Evolutionary conservation across 306 rosid genomes (phyloP).

Genomic region (Vigna trinervia): DNA sequence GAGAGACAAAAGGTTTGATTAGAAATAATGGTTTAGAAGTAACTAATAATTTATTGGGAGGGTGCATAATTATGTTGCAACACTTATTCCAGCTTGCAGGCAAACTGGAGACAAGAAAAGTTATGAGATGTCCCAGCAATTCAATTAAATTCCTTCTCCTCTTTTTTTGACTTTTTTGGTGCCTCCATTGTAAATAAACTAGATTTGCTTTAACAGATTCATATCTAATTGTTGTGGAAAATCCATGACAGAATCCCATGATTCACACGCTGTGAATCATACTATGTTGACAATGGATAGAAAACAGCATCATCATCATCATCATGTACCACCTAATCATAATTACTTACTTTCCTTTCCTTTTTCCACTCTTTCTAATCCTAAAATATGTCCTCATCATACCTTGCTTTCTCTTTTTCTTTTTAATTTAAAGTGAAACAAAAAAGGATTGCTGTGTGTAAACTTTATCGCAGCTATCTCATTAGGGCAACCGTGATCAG

Average conservation of each 20-base stretch:
- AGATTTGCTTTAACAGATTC: conserved; percentile 19
- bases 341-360: neutral
- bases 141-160: neutral
- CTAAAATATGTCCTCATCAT: neutral
- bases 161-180: conserved; percentile 37
- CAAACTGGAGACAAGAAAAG: conserved; percentile 58
- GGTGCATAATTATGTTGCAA: conserved; percentile 42
- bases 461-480: neutral
- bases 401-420: neutral
- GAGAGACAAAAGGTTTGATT: too few species aligned
- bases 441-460: neutral
- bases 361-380: neutral
- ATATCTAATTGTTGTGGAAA: conserved; percentile 46
- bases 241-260: conserved; percentile 61
- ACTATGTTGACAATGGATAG: conserved; percentile 36
- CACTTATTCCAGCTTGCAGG: conserved; percentile 66
- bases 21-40: too few species aligned
- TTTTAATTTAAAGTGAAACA: neutral
- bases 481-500: neutral
- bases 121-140: conserved; percentile 1
- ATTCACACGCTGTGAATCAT: conserved; percentile 56
- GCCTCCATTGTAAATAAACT: conserved; percentile 30
- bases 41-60: too few species aligned
- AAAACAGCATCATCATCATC: neutral
- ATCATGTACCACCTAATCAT: conserved; percentile 37